Base-by-base conservation (phyloP, 805 yeast species). In the Candida tibetensis region DNA sequence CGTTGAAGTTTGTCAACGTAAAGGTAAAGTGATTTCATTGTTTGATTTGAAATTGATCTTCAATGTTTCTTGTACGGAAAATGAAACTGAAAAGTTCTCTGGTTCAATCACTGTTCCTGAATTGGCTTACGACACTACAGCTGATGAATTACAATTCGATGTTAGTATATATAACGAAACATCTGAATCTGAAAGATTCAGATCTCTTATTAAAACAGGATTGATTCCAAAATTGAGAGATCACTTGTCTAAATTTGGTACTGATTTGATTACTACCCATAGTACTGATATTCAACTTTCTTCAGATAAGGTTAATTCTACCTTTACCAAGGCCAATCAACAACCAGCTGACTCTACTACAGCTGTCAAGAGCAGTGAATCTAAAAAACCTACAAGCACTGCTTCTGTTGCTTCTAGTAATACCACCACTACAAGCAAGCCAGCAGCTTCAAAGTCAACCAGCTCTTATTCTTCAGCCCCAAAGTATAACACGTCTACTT, bases 1-100 rank as follows among this genome's bases (percentile, higher is more conserved):
- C 53, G 95, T 90, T 47, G 99, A 90, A 57, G 98, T 93, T 21
- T 84, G 88, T 49, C 99, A 93, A 68, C 80, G 99, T 52, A 93
- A 93, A 62, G 99, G 99, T 12, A 90, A 91, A 61, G 95, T 91
- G 17, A 90, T 93, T 51, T 85, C 95, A 4, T 65, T 93, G 42
- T 93, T 88, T 61, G 99, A 93, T 53, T 68, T 93, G 57, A 75
- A 80, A 44, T 44, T 90, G 34, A 79, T 75, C 2, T 57, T 90
- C 41, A 70, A 69, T n/a, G 77, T 81, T 51, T 60, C 55, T 5
- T 88, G 90, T 4, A 42, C 42, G 25, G 58, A 51, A 4, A 65
- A 60, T 7, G 66, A 63, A 2, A 40, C 46, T 21, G 58, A 51
- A 8, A 63, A 58, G 5, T 79, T 78, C 34, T 65, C 69, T 32